These are phyloP conservation scores for Trichoderma asperellum DNA, from an alignment of 2,329 filamentous ascomycete genomes.

Conservation along the genomic window DNA sequence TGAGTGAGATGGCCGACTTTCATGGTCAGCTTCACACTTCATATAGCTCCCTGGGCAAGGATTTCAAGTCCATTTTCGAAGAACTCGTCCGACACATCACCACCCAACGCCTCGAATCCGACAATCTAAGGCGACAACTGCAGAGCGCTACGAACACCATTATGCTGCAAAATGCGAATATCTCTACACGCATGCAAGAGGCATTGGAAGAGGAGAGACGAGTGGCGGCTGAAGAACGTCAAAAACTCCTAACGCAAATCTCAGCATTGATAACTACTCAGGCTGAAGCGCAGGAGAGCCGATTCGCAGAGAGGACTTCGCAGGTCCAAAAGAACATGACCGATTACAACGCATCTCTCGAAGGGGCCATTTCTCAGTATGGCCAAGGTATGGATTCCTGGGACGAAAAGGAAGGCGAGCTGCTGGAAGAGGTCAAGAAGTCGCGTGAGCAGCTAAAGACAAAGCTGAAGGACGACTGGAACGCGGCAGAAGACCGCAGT, in stretches of 20 bases:
- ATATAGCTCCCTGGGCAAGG: slow-evolving; percentile 79
- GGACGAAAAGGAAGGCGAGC: slow-evolving; percentile 68
- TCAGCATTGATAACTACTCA: slow-evolving; percentile 75
- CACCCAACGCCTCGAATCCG: slow-evolving; percentile 75
- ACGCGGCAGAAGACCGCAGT: slow-evolving; percentile 76
- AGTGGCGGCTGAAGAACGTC: slow-evolving; percentile 72
- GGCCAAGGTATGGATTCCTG: slow-evolving; percentile 73
- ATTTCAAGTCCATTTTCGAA: slow-evolving; percentile 86
- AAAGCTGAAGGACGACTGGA: slow-evolving; percentile 86
- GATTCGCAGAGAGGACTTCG: slow-evolving; percentile 67
- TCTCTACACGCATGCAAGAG: slow-evolving; percentile 68
- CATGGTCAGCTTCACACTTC: slow-evolving; percentile 83
- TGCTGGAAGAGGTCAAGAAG: slow-evolving; percentile 71
- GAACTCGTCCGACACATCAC: slow-evolving; percentile 74
- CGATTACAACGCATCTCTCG: slow-evolving; percentile 66
- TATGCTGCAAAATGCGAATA: slow-evolving; percentile 67
- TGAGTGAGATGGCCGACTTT: slow-evolving; percentile 82
- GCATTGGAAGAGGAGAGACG: slow-evolving; percentile 76
- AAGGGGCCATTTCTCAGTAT: slow-evolving; percentile 68
- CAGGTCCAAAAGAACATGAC: slow-evolving; percentile 66
- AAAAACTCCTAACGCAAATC: slow-evolving; percentile 76
- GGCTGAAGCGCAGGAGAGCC: slow-evolving; percentile 71
- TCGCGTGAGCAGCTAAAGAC: slow-evolving; percentile 79
- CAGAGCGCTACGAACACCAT: slow-evolving; percentile 69
- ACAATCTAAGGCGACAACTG: slow-evolving; percentile 72